phyloP scores from a whole-genome alignment of 2,329 filamentous ascomycete genomes.

The Periconia macrospinosa region DNA sequence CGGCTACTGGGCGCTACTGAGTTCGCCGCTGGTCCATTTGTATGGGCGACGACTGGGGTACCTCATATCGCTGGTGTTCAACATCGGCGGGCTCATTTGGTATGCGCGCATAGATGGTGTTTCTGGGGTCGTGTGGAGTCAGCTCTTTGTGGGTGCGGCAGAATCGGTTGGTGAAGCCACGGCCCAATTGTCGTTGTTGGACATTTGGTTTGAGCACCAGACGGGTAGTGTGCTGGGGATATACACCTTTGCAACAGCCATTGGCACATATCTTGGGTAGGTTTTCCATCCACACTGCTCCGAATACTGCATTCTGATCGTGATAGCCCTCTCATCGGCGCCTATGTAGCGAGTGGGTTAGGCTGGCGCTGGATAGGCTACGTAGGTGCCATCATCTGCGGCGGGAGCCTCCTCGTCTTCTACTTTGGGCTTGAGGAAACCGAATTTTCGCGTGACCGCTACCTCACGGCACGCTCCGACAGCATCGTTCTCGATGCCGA shows the following conservation, averaged over 20 bases:
- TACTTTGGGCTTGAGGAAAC: slow-evolving; percentile 20
- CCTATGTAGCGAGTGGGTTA: slow-evolving; percentile 14
- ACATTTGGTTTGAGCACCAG: slow-evolving; percentile 22
- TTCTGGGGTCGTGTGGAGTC: slow-evolving; percentile 19
- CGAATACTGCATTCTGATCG: too few relatives aligned
- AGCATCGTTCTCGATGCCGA: slow-evolving; percentile 8
- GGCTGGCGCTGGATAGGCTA: slow-evolving; percentile 23
- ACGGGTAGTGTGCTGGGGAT: slow-evolving; percentile 21
- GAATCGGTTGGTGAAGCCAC: slow-evolving; percentile 20
- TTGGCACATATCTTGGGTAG: slow-evolving; percentile 20
- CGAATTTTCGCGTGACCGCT: slow-evolving; percentile 18
- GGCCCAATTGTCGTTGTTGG: slow-evolving; percentile 17
- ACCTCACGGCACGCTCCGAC: slow-evolving; percentile 8
- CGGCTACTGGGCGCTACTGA: slow-evolving; percentile 21
- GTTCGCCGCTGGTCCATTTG: slow-evolving; percentile 19
- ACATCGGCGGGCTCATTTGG: slow-evolving; percentile 22
- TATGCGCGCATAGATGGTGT: slow-evolving; percentile 19
- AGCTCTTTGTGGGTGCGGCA: slow-evolving; percentile 22
- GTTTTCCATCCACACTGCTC: too few relatives aligned
- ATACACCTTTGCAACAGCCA: slow-evolving; percentile 19
- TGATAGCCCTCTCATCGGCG: slow-evolving; percentile 18
- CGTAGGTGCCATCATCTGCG: slow-evolving; percentile 18
- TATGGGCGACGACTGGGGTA: slow-evolving; percentile 21
- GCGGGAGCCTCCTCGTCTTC: slow-evolving; percentile 14
- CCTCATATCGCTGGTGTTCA: slow-evolving; percentile 18